Base-by-base conservation (phyloP, 352 stramenopile genomes). In the Globisporangium cystogenes region DNA sequence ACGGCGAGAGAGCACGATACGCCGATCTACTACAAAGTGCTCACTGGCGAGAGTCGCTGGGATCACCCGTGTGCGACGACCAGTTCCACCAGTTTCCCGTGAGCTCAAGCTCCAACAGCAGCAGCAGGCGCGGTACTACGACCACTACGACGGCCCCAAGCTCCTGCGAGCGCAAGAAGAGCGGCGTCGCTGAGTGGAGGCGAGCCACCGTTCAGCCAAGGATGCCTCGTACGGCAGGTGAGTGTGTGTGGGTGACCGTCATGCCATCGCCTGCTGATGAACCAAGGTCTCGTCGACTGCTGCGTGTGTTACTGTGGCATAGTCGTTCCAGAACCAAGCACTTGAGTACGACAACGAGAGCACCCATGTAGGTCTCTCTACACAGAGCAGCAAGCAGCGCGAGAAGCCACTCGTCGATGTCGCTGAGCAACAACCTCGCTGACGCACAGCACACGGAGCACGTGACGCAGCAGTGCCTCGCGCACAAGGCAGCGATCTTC, bases 11-110 rank as follows among this genome's bases (percentile, higher is more conserved):
- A 86, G 59, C 82, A 67, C 16, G 74, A 67, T 11, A 64, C 71
- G 36, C 79, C 79, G 48, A 92, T 92, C 41, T 94, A 92, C 47
- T 94, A 94, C 67, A 87, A 89, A 49, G 67, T 78, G n/a, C 55
- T 71, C 16, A 83, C 71, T 1, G 81, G 82, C 10, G 83, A 92
- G 48, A 94, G 83, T 55, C 68, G 80, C 35, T 94, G 83, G 83
- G 83, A 92, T 46, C 83, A 94, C 60, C 83, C 83, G n/a, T n/a
- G 7, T 71, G 65, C 41, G 83, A 94, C 50, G 73, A 90, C 18
- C 57, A 84, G 1, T 94, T 86, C 61, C 79, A 76, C 29, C 65
- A 71, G 54, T 87, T 21, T 82, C 74, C 20, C 51, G 59, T 11
- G 61, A 87, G 0, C 51, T 77, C 24, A 82, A 70, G 51, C 46